Percentiles rank a stretch among this genome's conserved stretches.
Evolutionary conservation across 345 rosid species (phyloP).

Genomic region (Gossypium australe): DNA sequence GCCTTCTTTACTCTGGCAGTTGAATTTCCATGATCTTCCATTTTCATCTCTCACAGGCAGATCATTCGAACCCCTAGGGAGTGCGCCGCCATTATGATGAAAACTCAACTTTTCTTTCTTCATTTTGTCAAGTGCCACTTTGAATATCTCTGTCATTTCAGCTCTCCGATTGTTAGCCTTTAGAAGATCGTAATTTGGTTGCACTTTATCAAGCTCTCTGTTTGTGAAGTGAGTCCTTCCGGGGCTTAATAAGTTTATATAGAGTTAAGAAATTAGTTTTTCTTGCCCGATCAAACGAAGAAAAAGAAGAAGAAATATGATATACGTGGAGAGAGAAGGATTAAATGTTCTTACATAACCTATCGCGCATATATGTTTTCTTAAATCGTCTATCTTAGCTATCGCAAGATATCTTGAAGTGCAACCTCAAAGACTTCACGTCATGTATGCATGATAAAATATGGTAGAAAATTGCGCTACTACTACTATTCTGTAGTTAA

Average conservation of each 20-base stretch:
- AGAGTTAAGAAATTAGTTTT: not conserved
- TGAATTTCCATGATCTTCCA: not conserved
- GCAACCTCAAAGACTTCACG: no score
- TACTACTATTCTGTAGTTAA: no score
- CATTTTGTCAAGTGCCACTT: not conserved
- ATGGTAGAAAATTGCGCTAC: no score
- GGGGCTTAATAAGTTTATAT: not conserved
- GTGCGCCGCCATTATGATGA: not conserved
- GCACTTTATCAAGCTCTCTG: not conserved
- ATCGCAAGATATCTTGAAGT: no score
- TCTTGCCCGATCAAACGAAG: not conserved
- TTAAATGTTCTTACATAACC: not conserved
- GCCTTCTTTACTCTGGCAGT: not conserved
- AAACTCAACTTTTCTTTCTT: not conserved
- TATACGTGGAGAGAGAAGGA: no score
- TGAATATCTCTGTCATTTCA: not conserved
- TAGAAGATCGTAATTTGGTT: not conserved
- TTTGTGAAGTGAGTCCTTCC: not conserved
- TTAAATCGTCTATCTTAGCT: no score
- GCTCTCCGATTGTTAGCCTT: not conserved
- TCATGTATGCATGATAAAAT: no score
- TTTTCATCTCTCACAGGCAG: not conserved
- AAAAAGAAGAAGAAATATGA: not conserved
- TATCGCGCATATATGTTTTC: no score
- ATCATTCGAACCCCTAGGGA: not conserved